Percentiles rank a stretch among this genome's conserved stretches.
phyloP scores from a whole-genome alignment of 768 basidiomycete species.

The Boletales sp. region DNA sequence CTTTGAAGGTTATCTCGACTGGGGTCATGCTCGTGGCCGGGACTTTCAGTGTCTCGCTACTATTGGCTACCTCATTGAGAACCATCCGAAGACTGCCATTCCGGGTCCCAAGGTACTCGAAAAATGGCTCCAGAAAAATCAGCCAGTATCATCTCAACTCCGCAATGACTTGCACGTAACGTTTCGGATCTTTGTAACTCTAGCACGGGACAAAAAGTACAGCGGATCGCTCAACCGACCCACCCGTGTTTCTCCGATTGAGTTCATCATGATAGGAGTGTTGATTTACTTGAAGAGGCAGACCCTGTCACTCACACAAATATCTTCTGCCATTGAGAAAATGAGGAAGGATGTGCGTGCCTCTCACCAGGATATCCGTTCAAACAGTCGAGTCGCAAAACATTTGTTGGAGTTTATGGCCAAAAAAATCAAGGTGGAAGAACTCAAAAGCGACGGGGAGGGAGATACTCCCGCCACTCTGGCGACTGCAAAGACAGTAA shows the following conservation, averaged over 20 bases:
- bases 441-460: constrained; percentile 30
- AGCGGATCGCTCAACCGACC: constrained; percentile 32
- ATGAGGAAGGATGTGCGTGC: constrained; percentile 38
- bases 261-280: constrained; percentile 43
- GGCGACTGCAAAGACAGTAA: constrained; percentile 6
- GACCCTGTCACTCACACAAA: constrained; percentile 35
- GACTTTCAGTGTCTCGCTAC: constrained; percentile 46
- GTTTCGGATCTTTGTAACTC: constrained; percentile 32
- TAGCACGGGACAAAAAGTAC: constrained; percentile 33
- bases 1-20: constrained; percentile 37
- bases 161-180: constrained; percentile 29
- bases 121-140: constrained; percentile 34
- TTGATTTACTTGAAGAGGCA: constrained; percentile 37
- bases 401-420: constrained; percentile 31
- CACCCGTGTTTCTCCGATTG: constrained; percentile 39
- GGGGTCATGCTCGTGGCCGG: constrained; percentile 42
- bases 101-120: constrained; percentile 30
- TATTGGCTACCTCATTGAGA: constrained; percentile 31
- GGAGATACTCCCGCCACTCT: constrained; percentile 27
- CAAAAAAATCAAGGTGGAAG: constrained; percentile 30
- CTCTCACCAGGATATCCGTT: constrained; percentile 38
- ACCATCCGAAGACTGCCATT: constrained; percentile 23
- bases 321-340: constrained; percentile 40
- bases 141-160: constrained; percentile 25
- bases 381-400: constrained; percentile 35